These are phyloP conservation scores for Tuber indicum DNA, from an alignment of 495 filamentous ascomycete species.

Conservation along the genomic window DNA sequence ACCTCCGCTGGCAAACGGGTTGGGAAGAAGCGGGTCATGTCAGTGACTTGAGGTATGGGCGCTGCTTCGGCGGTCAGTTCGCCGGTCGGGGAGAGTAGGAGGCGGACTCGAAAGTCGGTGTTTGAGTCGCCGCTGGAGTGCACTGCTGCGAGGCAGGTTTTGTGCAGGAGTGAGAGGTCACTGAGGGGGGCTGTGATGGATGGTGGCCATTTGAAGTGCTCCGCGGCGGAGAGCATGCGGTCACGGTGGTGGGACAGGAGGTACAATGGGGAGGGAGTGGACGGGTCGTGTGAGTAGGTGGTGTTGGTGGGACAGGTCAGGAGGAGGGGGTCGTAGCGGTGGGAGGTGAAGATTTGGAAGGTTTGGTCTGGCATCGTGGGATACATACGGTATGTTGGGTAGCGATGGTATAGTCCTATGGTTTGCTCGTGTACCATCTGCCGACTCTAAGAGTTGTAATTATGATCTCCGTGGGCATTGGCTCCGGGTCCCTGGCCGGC, in stretches of 20 bases:
- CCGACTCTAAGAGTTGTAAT: neutral
- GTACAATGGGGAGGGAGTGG: slow-evolving; percentile 53
- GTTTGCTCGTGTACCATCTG: neutral
- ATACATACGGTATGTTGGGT: neutral
- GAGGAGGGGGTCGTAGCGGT: slow-evolving; percentile 64
- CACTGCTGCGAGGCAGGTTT: slow-evolving; percentile 12
- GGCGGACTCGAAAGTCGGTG: slow-evolving; percentile 48
- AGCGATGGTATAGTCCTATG: neutral
- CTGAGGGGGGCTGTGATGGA: slow-evolving; percentile 10
- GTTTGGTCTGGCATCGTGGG: neutral
- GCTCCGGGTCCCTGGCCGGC: too few species aligned
- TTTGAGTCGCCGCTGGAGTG: slow-evolving; percentile 10
- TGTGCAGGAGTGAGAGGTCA: neutral
- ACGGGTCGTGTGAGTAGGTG: slow-evolving; percentile 35
- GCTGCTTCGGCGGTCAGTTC: slow-evolving; percentile 48
- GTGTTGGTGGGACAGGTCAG: slow-evolving; percentile 46
- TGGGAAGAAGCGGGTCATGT: slow-evolving; percentile 52
- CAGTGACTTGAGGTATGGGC: slow-evolving; percentile 48
- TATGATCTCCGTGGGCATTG: neutral
- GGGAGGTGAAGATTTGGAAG: slow-evolving; percentile 38
- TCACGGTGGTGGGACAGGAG: slow-evolving; percentile 76
- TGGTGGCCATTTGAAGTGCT: slow-evolving; percentile 55
- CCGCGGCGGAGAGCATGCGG: slow-evolving; percentile 66
- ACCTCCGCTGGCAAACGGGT: slow-evolving; percentile 43
- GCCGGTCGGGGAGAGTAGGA: slow-evolving; percentile 51